Conservation (phyloP, 805 yeast species). For the Myxozyma mucilagina region DNA sequence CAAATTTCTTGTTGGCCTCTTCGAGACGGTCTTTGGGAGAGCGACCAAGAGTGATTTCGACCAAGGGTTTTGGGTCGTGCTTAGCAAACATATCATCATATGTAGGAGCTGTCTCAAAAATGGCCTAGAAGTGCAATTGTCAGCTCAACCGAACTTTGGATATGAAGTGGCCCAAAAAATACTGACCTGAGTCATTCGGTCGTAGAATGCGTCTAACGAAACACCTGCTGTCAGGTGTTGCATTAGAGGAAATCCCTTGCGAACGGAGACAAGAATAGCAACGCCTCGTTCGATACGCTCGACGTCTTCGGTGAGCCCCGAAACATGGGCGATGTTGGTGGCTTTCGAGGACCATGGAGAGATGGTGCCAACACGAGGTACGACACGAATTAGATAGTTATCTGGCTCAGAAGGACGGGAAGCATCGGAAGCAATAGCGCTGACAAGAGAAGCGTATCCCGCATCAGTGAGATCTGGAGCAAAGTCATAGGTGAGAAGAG, state of each 20-base stretch:
- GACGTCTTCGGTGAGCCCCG: slow-evolving; percentile 71
- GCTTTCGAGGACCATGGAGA: slow-evolving; percentile 99
- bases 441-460: slow-evolving; percentile 47
- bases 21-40: slow-evolving; percentile 57
- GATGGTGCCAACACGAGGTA: slow-evolving; percentile 94
- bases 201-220: slow-evolving; percentile 71
- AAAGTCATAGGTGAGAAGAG: slow-evolving; percentile 72
- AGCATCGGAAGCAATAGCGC: slow-evolving; percentile 38
- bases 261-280: slow-evolving; percentile 67
- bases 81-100: slow-evolving; percentile 72
- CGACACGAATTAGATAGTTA: slow-evolving; percentile 65
- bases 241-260: slow-evolving; percentile 67
- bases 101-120: slow-evolving; percentile 59
- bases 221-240: slow-evolving; percentile 56
- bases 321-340: slow-evolving; percentile 85
- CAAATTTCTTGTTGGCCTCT: slow-evolving; percentile 78
- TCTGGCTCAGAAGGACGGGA: slow-evolving; percentile 39
- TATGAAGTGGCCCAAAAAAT: not conserved
- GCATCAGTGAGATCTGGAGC: slow-evolving; percentile 57
- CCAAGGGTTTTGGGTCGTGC: slow-evolving; percentile 80
- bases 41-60: slow-evolving; percentile 63
- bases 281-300: slow-evolving; percentile 91
- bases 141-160: not conserved
- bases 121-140: slow-evolving; percentile 30
- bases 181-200: slow-evolving; percentile 86